Evolutionary conservation across 192 early-diverging fungal species (phyloP).

Genomic region (Funneliformis geosporum): DNA sequence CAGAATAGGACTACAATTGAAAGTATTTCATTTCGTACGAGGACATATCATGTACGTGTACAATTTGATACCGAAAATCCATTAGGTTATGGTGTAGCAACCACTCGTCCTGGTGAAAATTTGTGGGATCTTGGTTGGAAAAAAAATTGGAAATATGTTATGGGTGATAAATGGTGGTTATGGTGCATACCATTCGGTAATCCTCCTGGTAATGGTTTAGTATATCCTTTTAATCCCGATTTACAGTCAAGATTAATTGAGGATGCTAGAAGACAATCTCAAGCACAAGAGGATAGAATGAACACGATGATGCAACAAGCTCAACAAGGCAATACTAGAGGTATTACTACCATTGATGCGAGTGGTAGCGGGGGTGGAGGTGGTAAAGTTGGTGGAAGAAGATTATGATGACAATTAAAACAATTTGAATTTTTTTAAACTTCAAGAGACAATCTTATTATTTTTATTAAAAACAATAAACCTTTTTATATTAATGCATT

Average conservation of each 20-base stretch:
- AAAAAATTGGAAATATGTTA: slow-evolving; percentile 52
- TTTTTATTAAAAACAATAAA: too few species aligned
- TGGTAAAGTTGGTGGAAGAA: too few species aligned
- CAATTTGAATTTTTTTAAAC: too few species aligned
- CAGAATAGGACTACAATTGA: slow-evolving; percentile 61
- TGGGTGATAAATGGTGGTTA: slow-evolving; percentile 49
- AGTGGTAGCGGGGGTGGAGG: neutral
- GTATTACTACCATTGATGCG: too few species aligned
- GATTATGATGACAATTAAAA: too few species aligned
- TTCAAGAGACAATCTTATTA: too few species aligned
- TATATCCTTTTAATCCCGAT: slow-evolving; percentile 9
- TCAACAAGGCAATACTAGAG: neutral
- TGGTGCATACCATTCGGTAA: slow-evolving; percentile 45
- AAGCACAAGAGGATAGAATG: slow-evolving; percentile 26
- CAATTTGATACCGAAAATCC: slow-evolving; percentile 32
- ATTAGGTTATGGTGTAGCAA: slow-evolving; percentile 37
- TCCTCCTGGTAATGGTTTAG: slow-evolving; percentile 14
- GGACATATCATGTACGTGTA: slow-evolving; percentile 12
- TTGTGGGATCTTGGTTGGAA: slow-evolving; percentile 48
- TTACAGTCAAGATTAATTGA: neutral
- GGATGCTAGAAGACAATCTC: slow-evolving; percentile 11
- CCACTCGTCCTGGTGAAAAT: slow-evolving; percentile 40
- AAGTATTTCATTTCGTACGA: neutral
- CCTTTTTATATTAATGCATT: too few species aligned
- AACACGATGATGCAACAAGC: slow-evolving; percentile 22